Evolutionary conservation across 768 basidiomycete genomes (phyloP).

Genomic region (Suillus discolor): DNA sequence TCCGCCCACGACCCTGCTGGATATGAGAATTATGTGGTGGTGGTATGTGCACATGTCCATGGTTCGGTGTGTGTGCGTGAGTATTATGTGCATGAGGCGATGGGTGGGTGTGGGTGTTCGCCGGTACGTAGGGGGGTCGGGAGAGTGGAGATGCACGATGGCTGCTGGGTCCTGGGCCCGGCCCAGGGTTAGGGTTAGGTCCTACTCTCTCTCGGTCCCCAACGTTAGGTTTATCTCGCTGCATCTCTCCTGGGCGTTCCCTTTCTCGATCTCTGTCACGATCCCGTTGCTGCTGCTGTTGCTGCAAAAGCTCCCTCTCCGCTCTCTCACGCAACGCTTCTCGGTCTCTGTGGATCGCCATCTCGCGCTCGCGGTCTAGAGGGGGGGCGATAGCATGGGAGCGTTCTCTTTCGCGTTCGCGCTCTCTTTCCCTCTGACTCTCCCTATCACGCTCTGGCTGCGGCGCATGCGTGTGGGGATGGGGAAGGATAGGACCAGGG

Average conservation of each 20-base stretch:
- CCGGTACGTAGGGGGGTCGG: constrained; percentile 27
- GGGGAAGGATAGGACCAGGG: constrained; percentile 20
- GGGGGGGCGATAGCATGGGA: constrained; percentile 23
- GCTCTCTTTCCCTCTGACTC: constrained; percentile 29
- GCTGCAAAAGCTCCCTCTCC: constrained; percentile 24
- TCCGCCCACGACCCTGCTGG: constrained; percentile 17
- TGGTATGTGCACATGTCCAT: not conserved
- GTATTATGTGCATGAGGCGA: constrained; percentile 23
- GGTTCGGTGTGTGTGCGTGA: constrained; percentile 22
- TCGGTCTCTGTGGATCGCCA: constrained; percentile 29
- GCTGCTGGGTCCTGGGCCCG: constrained; percentile 3
- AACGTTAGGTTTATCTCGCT: not conserved
- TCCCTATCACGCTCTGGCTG: constrained; percentile 15
- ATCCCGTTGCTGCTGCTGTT: not conserved
- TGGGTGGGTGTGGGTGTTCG: constrained; percentile 18
- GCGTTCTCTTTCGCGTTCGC: constrained; percentile 27
- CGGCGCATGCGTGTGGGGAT: constrained; percentile 22
- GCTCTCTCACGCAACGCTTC: constrained; percentile 13
- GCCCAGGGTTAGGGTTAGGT: not conserved
- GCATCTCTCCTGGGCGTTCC: constrained; percentile 8
- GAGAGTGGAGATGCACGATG: constrained; percentile 22
- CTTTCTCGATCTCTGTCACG: constrained; percentile 13
- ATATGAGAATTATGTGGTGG: not conserved
- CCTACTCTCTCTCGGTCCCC: not conserved
- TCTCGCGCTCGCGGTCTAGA: constrained; percentile 26